Evolutionary conservation across 768 basidiomycete genomes (phyloP).

Genomic region (Lactifluus rugatus): DNA sequence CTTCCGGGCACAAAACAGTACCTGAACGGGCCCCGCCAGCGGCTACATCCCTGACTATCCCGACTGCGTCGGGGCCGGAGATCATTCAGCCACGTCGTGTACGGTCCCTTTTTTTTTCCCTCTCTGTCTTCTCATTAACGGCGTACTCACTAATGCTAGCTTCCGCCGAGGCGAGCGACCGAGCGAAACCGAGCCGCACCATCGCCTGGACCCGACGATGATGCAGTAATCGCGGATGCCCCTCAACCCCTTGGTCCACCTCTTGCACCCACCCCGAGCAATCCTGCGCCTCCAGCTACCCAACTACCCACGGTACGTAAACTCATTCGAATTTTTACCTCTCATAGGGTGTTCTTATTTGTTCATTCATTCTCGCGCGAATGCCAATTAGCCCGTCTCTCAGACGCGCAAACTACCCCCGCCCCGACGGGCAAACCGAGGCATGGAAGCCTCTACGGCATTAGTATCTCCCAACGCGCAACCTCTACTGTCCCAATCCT

Average conservation of each 20-base stretch:
- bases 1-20: not conserved
- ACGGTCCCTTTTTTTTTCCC: not conserved
- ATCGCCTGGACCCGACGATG: not conserved
- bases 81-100: not conserved
- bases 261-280: not conserved
- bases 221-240: not conserved
- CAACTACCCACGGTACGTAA: slow-evolving; percentile 12
- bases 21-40: not conserved
- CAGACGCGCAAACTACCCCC: slow-evolving; percentile 9
- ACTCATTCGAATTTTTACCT: no score
- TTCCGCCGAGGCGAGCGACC: slow-evolving; percentile 9
- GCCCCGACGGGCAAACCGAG: slow-evolving; percentile 9
- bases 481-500: not conserved
- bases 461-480: not conserved
- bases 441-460: not conserved
- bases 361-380: not conserved
- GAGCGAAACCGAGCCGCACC: not conserved
- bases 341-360: not conserved
- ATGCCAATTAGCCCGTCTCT: slow-evolving; percentile 4
- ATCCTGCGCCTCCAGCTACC: not conserved
- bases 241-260: not conserved
- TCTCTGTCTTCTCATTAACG: not conserved
- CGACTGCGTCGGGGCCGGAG: not conserved
- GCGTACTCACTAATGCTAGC: no score
- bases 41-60: not conserved